Base-by-base conservation (phyloP, 192 early-diverging fungal species). In the Podila epigama region DNA sequence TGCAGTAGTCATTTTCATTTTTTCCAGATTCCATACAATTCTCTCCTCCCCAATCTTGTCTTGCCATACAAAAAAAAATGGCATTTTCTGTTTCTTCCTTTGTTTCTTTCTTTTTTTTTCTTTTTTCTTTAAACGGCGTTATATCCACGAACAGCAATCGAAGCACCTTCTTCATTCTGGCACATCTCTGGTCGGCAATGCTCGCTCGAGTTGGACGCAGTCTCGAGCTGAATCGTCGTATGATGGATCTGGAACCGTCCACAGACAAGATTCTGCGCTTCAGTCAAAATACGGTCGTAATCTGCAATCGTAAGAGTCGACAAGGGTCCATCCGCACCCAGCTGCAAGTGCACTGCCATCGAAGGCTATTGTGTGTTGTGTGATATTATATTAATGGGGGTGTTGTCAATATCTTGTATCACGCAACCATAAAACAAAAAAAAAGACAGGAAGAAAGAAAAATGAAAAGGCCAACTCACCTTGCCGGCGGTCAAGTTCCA, bases 401-500 rank as follows among this genome's bases (percentile, higher is more conserved):
- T 48, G 44, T 2, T 7, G 44, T 48, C 25, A 2, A 22, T 8
- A 5, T 22, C 5, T 4, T 22, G n/a, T 22, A 20, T 42, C 40
- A 12, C 3, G 40, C 40, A 18, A 25, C 10, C 20, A 62, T 34
- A 44, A 20, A 51, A 13, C 25, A 29, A 11, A 39, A 8, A 2
- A 2, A 42, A 33, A 18, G 16, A 31, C 42, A 53, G 0, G 28
- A 50, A 28, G 27, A 60, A 34, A 66, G 5, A 35, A 44, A 65
- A 58, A 36, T 12, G 6, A 1, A 53, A 6, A 25, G 15, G 15
- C 37, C 36, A 27, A 11, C 4, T 77, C n/a, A 77, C 73, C 66
- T 86, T 86, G 51, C 86, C 86, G 32, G 85, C 77, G 4, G 87
- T 84, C 56, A 88, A 61, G 20, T 80, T 83, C 87, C 87, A 88